Conservation (phyloP, 1,284 basidiomycete species). For the Cryptococcus floricola region DNA sequence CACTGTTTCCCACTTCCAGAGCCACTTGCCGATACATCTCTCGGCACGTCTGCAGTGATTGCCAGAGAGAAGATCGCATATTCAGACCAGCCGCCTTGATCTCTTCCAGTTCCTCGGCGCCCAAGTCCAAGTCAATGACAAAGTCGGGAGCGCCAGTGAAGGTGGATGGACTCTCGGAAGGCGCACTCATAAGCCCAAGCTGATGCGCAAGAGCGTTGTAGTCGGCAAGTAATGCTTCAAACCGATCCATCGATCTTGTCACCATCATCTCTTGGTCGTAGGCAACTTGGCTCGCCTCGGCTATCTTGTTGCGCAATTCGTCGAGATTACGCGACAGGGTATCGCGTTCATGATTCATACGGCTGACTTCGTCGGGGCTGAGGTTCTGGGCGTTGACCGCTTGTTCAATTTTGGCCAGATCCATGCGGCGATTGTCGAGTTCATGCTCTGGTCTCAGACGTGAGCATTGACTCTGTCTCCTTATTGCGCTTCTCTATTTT, state of each 20-base stretch:
- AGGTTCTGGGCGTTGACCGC: constrained; percentile 78
- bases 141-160: constrained; percentile 58
- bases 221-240: constrained; percentile 70
- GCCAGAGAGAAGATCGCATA: constrained; percentile 65
- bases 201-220: constrained; percentile 68
- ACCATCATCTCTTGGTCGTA: constrained; percentile 73
- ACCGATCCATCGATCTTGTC: constrained; percentile 67
- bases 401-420: constrained; percentile 60
- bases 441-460: constrained; percentile 53
- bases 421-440: constrained; percentile 46
- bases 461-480: neutral
- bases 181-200: constrained; percentile 62
- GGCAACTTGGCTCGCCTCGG: constrained; percentile 64
- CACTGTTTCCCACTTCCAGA: constrained; percentile 65
- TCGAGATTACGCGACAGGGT: constrained; percentile 64
- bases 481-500: no score
- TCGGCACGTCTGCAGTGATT: constrained; percentile 64
- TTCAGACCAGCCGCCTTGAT: constrained; percentile 61
- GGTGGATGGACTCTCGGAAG: constrained; percentile 6
- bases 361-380: constrained; percentile 73
- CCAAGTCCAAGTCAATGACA: constrained; percentile 68
- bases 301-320: constrained; percentile 67
- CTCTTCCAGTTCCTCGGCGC: constrained; percentile 61
- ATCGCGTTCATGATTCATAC: constrained; percentile 82
- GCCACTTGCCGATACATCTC: constrained; percentile 65